These are phyloP conservation scores for Mycena indigotica DNA, from an alignment of 768 basidiomycete genomes.

Conservation along the genomic window DNA sequence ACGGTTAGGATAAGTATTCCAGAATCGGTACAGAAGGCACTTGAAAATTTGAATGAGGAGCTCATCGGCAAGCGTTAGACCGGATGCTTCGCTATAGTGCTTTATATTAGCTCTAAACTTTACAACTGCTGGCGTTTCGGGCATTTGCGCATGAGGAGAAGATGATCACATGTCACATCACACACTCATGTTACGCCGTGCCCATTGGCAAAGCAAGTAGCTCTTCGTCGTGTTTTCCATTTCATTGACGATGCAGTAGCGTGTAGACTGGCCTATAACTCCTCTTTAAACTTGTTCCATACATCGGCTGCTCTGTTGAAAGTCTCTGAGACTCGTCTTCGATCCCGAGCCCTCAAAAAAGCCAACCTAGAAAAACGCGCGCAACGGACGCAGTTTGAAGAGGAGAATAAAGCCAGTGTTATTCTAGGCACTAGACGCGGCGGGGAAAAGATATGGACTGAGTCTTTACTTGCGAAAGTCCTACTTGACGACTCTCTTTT, in stretches of 20 bases:
- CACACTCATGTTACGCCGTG: background rate
- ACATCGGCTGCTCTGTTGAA: conserved; percentile 44
- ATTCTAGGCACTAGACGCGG: conserved; percentile 72
- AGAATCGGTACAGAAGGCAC: too few relatives aligned
- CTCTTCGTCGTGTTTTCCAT: background rate
- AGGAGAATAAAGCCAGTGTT: conserved; percentile 56
- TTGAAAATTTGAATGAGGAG: too few relatives aligned
- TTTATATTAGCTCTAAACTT: too few relatives aligned
- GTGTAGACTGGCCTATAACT: conserved; percentile 24
- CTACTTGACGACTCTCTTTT: conserved; percentile 61
- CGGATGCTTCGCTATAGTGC: too few relatives aligned
- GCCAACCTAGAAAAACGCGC: conserved; percentile 49
- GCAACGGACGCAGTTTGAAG: conserved; percentile 40
- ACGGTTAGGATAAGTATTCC: too few relatives aligned
- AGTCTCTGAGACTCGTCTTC: conserved; percentile 36
- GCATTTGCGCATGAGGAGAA: background rate
- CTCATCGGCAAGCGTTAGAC: too few relatives aligned
- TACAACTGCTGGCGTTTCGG: too few relatives aligned
- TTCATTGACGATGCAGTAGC: background rate
- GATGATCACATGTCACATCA: background rate
- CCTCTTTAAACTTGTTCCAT: conserved; percentile 41
- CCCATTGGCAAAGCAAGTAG: conserved; percentile 24
- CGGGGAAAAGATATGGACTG: conserved; percentile 68
- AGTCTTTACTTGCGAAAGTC: conserved; percentile 64
- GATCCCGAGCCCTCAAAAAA: conserved; percentile 41